These are phyloP conservation scores for Podospora fimiseda DNA, from an alignment of 495 filamentous ascomycete genomes.

Conservation along the genomic window DNA sequence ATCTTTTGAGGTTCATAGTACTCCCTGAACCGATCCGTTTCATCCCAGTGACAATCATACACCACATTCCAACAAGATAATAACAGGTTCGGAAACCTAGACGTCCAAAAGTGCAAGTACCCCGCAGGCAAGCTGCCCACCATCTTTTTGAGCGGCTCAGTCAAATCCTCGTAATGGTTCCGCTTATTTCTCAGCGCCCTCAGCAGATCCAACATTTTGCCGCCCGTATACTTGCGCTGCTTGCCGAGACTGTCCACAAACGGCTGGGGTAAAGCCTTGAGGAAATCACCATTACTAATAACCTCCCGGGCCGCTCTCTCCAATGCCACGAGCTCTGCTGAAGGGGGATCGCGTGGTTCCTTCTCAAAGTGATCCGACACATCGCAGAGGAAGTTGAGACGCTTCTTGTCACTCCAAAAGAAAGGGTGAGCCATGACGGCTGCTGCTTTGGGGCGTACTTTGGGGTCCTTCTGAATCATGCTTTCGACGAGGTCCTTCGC, in stretches of 20 bases:
- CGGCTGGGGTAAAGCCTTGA: slow-evolving; percentile 63
- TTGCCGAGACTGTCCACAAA: slow-evolving; percentile 86
- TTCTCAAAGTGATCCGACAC: slow-evolving; percentile 93
- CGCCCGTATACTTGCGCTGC: slow-evolving; percentile 90
- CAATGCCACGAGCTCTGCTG: slow-evolving; percentile 57
- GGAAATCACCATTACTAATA: slow-evolving; percentile 57
- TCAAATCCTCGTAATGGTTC: slow-evolving; percentile 90
- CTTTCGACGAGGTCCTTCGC: slow-evolving; percentile 75
- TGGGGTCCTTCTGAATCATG: slow-evolving; percentile 75
- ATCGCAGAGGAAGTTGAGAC: slow-evolving; percentile 84
- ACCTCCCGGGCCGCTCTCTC: slow-evolving; percentile 33
- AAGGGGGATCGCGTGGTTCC: slow-evolving; percentile 75
- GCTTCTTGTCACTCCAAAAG: slow-evolving; percentile 86
- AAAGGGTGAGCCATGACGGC: slow-evolving; percentile 87
- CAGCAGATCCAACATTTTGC: slow-evolving; percentile 74
- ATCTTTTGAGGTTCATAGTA: too few species aligned
- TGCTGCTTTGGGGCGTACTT: slow-evolving; percentile 60
- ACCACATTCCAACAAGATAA: slow-evolving; percentile 74
- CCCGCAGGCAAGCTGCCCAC: slow-evolving; percentile 78
- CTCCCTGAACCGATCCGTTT: slow-evolving; percentile 66
- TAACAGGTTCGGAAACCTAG: slow-evolving; percentile 72
- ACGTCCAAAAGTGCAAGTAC: slow-evolving; percentile 81
- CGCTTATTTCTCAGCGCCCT: slow-evolving; percentile 92
- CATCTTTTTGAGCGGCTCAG: slow-evolving; percentile 66
- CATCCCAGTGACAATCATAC: slow-evolving; percentile 55